Evolutionary conservation across 148 eudicot species (phyloP).

Genomic region (Hydrangea macrophylla): DNA sequence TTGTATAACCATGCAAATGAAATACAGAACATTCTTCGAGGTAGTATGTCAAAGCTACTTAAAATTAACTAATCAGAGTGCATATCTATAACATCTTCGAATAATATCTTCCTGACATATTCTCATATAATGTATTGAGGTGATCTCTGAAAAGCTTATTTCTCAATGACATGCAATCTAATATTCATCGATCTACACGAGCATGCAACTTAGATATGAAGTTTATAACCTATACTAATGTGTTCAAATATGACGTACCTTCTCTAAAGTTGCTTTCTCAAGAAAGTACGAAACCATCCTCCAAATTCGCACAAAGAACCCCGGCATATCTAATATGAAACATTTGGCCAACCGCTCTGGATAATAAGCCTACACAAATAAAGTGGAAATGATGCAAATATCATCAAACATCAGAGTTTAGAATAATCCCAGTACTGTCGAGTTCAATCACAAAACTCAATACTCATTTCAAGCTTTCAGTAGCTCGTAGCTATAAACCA

Average conservation of each 20-base stretch:
- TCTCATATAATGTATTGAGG: not conserved
- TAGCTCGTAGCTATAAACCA: too few species aligned
- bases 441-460: too few species aligned
- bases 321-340: constrained; percentile 45
- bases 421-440: too few species aligned
- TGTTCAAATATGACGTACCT: constrained; percentile 26
- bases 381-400: not conserved
- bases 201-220: not conserved
- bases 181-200: not conserved
- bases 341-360: constrained; percentile 53
- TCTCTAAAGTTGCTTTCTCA: constrained; percentile 53
- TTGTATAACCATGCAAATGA: not conserved
- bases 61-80: not conserved
- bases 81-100: not conserved
- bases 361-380: constrained; percentile 41
- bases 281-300: constrained; percentile 46
- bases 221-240: not conserved
- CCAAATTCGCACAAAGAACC: constrained; percentile 53
- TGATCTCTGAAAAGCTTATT: not conserved
- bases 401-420: not conserved
- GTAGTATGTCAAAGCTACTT: not conserved
- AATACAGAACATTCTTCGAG: not conserved
- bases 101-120: not conserved
- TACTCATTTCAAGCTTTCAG: too few species aligned
- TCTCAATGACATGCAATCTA: too few species aligned